A percentile compares a stretch with the other conserved stretches of the same genome.
phyloP scores from a whole-genome alignment of 345 rosid genomes.

The Conringia planisiliqua region DNA sequence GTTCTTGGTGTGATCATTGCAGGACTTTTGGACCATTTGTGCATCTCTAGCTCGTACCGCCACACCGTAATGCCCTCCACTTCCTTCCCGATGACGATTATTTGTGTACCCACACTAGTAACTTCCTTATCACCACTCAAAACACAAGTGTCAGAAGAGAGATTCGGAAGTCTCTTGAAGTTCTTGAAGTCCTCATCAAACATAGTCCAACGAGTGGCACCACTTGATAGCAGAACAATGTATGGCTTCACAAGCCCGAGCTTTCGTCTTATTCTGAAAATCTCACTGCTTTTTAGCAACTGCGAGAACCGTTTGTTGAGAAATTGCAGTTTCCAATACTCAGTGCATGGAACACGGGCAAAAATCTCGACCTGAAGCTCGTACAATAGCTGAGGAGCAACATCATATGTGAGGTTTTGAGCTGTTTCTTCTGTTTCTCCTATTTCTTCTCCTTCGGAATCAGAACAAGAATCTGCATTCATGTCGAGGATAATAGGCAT shows the following conservation, averaged over 20 bases:
- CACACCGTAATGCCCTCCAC: conserved; percentile 42
- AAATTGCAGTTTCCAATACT: conserved; percentile 49
- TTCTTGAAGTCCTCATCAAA: conserved; percentile 35
- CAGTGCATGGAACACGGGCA: conserved; percentile 53
- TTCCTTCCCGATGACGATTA: conserved; percentile 55
- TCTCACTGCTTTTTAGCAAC: conserved; percentile 57
- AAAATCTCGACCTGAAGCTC: conserved; percentile 55
- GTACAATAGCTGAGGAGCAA: conserved; percentile 36
- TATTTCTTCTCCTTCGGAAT: neutral
- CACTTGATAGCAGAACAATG: conserved; percentile 50
- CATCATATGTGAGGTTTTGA: conserved; percentile 31
- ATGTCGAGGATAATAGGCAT: neutral
- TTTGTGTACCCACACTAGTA: conserved; percentile 3
- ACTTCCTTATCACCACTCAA: neutral
- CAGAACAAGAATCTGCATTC: neutral
- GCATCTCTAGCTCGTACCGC: conserved; percentile 48
- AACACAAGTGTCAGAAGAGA: conserved; percentile 42
- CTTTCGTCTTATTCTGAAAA: conserved; percentile 53
- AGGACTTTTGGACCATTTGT: conserved; percentile 32
- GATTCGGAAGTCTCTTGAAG: conserved; percentile 48
- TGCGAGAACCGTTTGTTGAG: conserved; percentile 45
- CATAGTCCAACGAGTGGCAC: conserved; percentile 42
- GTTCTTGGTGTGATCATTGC: conserved; percentile 38
- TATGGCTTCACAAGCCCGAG: conserved; percentile 55
- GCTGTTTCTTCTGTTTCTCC: neutral